Base-by-base conservation (phyloP, 2,329 filamentous ascomycete genomes). In the Ophiosphaerella narmari region DNA sequence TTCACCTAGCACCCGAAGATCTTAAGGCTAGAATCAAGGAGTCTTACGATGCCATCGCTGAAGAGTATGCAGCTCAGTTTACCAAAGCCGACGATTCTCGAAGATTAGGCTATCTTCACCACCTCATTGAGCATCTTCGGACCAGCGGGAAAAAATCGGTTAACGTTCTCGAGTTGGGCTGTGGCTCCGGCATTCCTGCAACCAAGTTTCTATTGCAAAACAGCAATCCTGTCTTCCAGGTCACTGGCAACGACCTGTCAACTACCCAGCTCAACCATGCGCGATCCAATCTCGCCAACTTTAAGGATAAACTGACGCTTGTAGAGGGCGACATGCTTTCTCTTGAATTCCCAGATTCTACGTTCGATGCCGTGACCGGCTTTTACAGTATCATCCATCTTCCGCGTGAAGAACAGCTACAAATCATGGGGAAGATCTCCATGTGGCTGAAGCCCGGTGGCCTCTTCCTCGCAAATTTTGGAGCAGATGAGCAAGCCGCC, bases 381-480 rank as follows among this genome's bases (percentile, higher is more conserved):
- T 77, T 85, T 58, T 84, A 82, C 65, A 81, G 77, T 31, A 63
- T 85, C 43, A 78, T 83, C 43, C 82, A 85, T 56, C 73, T 85
- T 5, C 80, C 81, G 1, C 74, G 75, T 5, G 66, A 68, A 1
- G 80, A 84, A 60, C 82, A 85, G 66, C 66, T 55, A 0, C 64
- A 65, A 18, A 71, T 84, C 48, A 56, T 85, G 18, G 33, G 44
- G n/a, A 72, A 75, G 33, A 75, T 83, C 16, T 57, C 51, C 0
- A 37, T 34, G 6, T 85, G 82, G 82, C 61, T 85, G 33, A 78
- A 75, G 55, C 77, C 78, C 0, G 80, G 79, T 0, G 82, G 82
- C 1, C 70, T 70, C 33, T 54, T 85, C 18, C 34, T 68, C 9
- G 61, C 55, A 3, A 68, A 70, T 24, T 73, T 85, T 23, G 75